Evolutionary conservation across 2,329 filamentous ascomycete genomes (phyloP).

Genomic region (Dactylellina drechsleri): DNA sequence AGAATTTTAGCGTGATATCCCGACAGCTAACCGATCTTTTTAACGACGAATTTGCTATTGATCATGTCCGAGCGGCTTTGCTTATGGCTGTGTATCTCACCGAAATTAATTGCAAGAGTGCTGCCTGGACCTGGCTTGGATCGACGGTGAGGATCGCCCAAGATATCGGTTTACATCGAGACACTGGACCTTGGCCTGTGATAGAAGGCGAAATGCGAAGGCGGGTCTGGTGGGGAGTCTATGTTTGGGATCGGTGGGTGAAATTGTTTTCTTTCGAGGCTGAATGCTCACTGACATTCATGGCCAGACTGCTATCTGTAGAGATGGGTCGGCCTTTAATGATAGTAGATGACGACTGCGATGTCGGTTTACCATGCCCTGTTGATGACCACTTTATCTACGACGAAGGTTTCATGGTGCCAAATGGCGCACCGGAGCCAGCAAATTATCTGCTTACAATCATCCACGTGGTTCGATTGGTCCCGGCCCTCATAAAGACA

Average conservation of each 20-base stretch:
- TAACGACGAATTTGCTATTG: constrained; percentile 79
- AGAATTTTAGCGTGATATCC: constrained; percentile 76
- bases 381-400: constrained; percentile 82
- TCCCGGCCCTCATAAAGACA: constrained; percentile 76
- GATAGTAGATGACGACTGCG: constrained; percentile 89
- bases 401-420: constrained; percentile 64
- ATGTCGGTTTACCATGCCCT: constrained; percentile 79
- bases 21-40: constrained; percentile 79
- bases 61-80: constrained; percentile 77
- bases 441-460: constrained; percentile 79
- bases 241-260: constrained; percentile 81
- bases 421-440: constrained; percentile 59
- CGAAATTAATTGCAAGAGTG: constrained; percentile 86
- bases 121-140: constrained; percentile 86
- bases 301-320: constrained; percentile 74
- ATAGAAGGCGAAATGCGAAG: constrained; percentile 87
- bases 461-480: constrained; percentile 82
- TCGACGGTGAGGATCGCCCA: constrained; percentile 82
- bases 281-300: constrained; percentile 24
- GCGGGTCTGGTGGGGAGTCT: constrained; percentile 87
- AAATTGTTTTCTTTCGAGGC: too few species aligned
- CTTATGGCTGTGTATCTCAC: constrained; percentile 81
- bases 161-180: constrained; percentile 81
- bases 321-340: constrained; percentile 82
- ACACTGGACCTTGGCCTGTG: constrained; percentile 76